These are phyloP conservation scores for Candida suzukii DNA, from an alignment of 805 yeast species.

Conservation along the genomic window DNA sequence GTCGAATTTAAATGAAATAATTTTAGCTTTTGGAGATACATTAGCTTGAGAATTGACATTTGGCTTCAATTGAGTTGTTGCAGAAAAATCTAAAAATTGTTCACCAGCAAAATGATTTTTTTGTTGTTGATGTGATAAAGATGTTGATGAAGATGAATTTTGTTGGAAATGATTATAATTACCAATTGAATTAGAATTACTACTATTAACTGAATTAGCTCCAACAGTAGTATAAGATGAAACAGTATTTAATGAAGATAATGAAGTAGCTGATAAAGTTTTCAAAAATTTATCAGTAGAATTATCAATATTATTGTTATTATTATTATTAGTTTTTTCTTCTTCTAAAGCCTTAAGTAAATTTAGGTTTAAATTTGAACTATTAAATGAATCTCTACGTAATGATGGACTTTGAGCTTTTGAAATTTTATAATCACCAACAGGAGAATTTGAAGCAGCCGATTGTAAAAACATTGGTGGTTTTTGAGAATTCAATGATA, in stretches of 20 bases:
- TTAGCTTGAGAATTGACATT: neutral
- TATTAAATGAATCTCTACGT: neutral
- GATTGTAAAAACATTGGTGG: neutral
- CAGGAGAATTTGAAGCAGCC: neutral
- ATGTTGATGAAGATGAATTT: neutral
- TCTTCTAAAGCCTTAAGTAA: neutral
- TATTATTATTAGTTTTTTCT: neutral
- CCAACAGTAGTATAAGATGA: neutral
- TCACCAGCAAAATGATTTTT: neutral
- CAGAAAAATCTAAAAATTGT: neutral
- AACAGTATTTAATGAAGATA: neutral
- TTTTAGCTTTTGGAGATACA: neutral
- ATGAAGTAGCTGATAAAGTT: neutral
- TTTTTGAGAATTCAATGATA: neutral
- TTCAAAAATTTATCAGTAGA: neutral
- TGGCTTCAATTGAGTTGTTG: neutral
- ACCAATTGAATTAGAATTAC: neutral
- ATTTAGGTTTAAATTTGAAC: neutral
- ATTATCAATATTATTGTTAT: too few relatives aligned
- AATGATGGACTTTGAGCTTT: neutral
- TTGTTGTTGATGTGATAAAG: neutral
- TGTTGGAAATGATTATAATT: too few relatives aligned
- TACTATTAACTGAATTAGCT: neutral
- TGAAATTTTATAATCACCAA: neutral
- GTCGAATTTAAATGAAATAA: neutral